Evolutionary conservation across 2,329 filamentous ascomycete species (phyloP).

Genomic region (Beauveria sp.): DNA sequence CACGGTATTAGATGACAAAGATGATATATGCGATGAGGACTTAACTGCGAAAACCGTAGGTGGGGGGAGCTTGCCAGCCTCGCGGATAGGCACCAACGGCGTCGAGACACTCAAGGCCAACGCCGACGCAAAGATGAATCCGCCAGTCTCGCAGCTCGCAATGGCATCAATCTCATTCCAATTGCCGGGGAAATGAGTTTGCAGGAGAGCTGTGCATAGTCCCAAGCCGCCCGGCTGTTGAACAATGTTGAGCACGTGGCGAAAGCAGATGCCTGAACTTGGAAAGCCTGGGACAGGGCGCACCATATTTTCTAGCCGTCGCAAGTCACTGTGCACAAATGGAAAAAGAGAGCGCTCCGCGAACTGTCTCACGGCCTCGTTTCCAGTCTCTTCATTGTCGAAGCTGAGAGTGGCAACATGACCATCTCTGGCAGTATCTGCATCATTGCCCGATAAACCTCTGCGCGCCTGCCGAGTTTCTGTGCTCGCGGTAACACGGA

Average conservation of each 20-base stretch:
- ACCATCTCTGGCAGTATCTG: neutral
- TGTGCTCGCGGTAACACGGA: constrained; percentile 19
- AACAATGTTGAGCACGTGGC: constrained; percentile 48
- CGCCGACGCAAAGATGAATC: constrained; percentile 46
- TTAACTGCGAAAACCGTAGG: constrained; percentile 43
- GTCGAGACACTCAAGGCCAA: constrained; percentile 34
- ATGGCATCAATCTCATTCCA: constrained; percentile 40
- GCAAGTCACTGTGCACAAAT: constrained; percentile 29
- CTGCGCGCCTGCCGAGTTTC: neutral
- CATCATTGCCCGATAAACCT: neutral
- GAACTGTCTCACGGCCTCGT: constrained; percentile 22
- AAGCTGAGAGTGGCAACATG: constrained; percentile 26
- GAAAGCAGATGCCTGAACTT: constrained; percentile 42
- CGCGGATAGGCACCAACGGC: constrained; percentile 43
- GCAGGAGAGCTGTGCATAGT: constrained; percentile 43
- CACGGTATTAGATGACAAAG: constrained; percentile 13
- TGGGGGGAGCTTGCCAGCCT: constrained; percentile 51
- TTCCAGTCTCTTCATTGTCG: constrained; percentile 39
- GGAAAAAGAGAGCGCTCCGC: neutral
- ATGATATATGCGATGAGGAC: constrained; percentile 39
- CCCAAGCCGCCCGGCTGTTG: constrained; percentile 42
- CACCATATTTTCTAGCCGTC: constrained; percentile 43
- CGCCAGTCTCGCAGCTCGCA: constrained; percentile 48
- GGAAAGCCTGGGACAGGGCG: constrained; percentile 42
- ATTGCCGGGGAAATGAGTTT: constrained; percentile 34